A percentile compares a stretch with the other conserved stretches of the same genome.
Conservation (phyloP, 805 yeast genomes). For the Lachancea fermentati region DNA sequence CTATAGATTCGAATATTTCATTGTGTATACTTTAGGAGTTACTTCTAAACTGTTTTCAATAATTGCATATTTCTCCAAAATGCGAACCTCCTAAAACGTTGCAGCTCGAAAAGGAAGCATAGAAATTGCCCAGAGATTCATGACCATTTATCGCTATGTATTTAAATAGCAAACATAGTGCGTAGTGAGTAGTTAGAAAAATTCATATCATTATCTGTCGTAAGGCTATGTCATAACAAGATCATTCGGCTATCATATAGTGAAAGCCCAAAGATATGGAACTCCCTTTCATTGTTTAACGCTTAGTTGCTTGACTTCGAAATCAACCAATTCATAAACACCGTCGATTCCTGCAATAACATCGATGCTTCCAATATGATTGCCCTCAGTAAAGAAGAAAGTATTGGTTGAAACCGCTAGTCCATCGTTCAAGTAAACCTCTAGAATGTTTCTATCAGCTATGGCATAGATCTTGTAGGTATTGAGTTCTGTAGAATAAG, state of each 20-base stretch:
- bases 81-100: too few species aligned
- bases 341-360: conserved; percentile 11
- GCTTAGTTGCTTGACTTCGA: conserved; percentile 10
- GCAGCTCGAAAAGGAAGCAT: too few species aligned
- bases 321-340: conserved; percentile 8
- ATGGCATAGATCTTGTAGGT: conserved; percentile 28
- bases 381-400: conserved; percentile 26
- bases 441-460: conserved; percentile 30
- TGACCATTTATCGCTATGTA: too few species aligned
- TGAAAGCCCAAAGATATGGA: background rate
- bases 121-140: too few species aligned
- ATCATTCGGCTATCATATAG: background rate
- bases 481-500: conserved; percentile 10
- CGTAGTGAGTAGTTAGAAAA: too few species aligned
- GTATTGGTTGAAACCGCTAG: conserved; percentile 25
- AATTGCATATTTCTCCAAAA: too few species aligned
- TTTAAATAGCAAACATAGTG: too few species aligned
- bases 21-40: too few species aligned
- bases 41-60: too few species aligned
- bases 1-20: too few species aligned
- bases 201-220: too few species aligned
- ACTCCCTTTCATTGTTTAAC: background rate
- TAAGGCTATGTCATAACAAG: too few species aligned
- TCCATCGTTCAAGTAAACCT: conserved; percentile 31
- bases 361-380: conserved; percentile 14